Evolutionary conservation across 768 basidiomycete species (phyloP).

Genomic region (Lactifluus subvellereus): DNA sequence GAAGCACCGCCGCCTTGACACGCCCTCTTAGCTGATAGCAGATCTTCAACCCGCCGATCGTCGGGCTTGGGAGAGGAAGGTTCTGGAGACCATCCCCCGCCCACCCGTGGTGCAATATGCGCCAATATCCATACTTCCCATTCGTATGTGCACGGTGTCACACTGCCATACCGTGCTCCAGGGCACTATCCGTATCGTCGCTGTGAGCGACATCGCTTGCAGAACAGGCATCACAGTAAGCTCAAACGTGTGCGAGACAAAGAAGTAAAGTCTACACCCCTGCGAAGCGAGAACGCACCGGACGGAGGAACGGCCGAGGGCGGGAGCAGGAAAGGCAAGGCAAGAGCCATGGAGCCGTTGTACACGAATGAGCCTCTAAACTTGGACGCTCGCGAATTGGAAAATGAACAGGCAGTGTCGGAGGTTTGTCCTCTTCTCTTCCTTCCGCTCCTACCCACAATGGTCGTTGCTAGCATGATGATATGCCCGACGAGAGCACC

Average conservation of each 20-base stretch:
- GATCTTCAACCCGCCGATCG: conserved; percentile 27
- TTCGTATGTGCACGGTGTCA: conserved; percentile 52
- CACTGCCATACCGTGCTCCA: conserved; percentile 50
- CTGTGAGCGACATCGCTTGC: conserved; percentile 51
- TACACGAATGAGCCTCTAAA: conserved; percentile 9
- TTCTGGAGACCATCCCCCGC: conserved; percentile 11
- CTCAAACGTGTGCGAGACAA: conserved; percentile 49
- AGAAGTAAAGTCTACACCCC: conserved; percentile 35
- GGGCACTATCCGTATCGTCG: conserved; percentile 43
- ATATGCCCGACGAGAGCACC: conserved; percentile 16
- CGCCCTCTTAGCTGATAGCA: conserved; percentile 31
- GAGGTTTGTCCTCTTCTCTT: conserved; percentile 12
- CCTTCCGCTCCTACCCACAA: background rate
- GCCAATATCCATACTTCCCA: conserved; percentile 29
- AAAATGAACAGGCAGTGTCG: background rate
- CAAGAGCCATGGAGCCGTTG: background rate
- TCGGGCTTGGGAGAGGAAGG: conserved; percentile 24
- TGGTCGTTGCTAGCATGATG: background rate
- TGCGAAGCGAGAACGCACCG: conserved; percentile 21
- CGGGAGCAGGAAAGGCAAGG: background rate
- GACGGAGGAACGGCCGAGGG: background rate
- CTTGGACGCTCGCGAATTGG: conserved; percentile 7
- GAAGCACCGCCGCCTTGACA: background rate
- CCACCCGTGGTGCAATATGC: conserved; percentile 15
- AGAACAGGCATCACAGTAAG: conserved; percentile 48